These are phyloP conservation scores for Blastobotrys mokoenaii DNA, from an alignment of 805 yeast species.

Conservation along the genomic window DNA sequence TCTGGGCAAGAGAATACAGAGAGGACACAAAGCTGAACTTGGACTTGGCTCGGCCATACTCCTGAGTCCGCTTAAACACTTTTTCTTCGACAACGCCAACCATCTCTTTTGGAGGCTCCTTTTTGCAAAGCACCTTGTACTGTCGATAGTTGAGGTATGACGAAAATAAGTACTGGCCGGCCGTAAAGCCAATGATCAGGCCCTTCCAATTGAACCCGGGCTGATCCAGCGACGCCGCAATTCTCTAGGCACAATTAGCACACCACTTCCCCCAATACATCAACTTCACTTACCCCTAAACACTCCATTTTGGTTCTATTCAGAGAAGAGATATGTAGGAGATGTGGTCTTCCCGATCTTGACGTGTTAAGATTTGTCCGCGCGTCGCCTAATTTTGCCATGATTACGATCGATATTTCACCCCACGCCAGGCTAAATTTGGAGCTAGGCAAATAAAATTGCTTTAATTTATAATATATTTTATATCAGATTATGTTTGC, in stretches of 20 bases:
- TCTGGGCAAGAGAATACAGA: conserved; percentile 44
- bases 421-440: too few relatives aligned
- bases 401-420: not conserved
- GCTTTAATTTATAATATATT: too few relatives aligned
- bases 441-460: too few relatives aligned
- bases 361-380: too few relatives aligned
- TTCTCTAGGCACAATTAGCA: conserved; percentile 9
- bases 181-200: conserved; percentile 62
- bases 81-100: conserved; percentile 60
- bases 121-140: conserved; percentile 50
- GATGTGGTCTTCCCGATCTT: too few relatives aligned
- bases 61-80: conserved; percentile 68
- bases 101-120: conserved; percentile 59
- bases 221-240: conserved; percentile 50
- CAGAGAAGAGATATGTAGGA: not conserved
- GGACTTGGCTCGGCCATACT: conserved; percentile 72
- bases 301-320: conserved; percentile 1
- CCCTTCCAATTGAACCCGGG: conserved; percentile 75
- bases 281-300: not conserved
- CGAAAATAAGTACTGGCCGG: conserved; percentile 69
- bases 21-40: conserved; percentile 53
- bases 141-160: conserved; percentile 71
- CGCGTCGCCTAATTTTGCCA: too few relatives aligned
- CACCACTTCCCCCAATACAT: too few relatives aligned
- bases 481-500: not conserved